Evolutionary conservation across 768 basidiomycete genomes (phyloP).

Genomic region (Grammothele lineata): DNA sequence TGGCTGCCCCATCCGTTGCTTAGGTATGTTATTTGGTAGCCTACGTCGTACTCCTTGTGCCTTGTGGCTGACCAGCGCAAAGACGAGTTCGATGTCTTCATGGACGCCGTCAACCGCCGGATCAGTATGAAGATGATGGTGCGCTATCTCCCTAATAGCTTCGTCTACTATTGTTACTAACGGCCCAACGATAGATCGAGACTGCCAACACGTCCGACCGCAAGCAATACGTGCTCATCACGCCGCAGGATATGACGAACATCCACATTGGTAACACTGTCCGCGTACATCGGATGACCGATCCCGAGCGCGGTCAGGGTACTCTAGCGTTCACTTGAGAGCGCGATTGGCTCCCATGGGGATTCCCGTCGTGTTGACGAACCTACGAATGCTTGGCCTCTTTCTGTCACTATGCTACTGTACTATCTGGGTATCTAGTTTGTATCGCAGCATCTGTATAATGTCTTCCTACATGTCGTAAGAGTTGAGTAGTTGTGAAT

Average conservation of each 20-base stretch:
- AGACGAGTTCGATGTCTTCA: constrained; percentile 99
- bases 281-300: constrained; percentile 71
- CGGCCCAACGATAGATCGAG: constrained; percentile 54
- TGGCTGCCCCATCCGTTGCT: constrained; percentile 88
- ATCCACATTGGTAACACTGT: constrained; percentile 65
- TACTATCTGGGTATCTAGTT: too few species aligned
- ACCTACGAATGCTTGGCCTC: too few species aligned
- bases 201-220: constrained; percentile 83
- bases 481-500: too few species aligned
- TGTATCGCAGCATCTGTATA: too few species aligned
- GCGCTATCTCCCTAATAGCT: constrained; percentile 19
- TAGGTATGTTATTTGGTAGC: constrained; percentile 45
- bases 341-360: too few species aligned
- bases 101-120: constrained; percentile 89
- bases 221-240: constrained; percentile 94
- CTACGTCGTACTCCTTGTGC: not conserved
- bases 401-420: too few species aligned
- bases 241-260: constrained; percentile 89
- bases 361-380: too few species aligned
- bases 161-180: not conserved
- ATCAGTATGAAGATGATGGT: constrained; percentile 97
- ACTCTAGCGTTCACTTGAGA: constrained; percentile 38
- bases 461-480: too few species aligned
- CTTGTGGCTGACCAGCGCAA: not conserved
- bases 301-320: constrained; percentile 69